phyloP scores from a whole-genome alignment of 202 grass and related monocot species.

The Schoenoplectus triqueter region DNA sequence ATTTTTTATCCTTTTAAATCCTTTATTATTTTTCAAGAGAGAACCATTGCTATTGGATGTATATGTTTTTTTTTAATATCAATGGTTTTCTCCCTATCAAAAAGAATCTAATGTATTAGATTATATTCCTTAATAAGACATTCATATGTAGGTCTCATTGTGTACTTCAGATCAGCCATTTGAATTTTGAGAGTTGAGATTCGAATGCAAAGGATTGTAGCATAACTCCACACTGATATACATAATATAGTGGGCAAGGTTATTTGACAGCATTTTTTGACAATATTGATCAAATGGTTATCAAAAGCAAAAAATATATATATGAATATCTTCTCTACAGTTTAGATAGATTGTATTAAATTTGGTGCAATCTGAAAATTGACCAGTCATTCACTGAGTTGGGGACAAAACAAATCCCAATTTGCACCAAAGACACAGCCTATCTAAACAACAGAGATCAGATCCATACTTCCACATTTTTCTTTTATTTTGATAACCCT shows the following conservation, averaged over 20 bases:
- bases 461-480: not conserved
- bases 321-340: not conserved
- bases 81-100: not conserved
- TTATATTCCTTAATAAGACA: not conserved
- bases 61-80: not conserved
- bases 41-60: not conserved
- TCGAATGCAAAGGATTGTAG: not conserved
- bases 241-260: not conserved
- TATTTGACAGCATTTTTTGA: not conserved
- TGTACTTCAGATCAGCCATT: not conserved
- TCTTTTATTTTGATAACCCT: not conserved
- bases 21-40: not conserved
- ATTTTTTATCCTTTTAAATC: not conserved
- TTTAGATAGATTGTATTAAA: not conserved
- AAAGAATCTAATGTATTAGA: not conserved
- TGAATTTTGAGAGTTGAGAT: not conserved
- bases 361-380: not conserved
- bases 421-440: constrained; percentile 13
- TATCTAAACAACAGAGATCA: not conserved
- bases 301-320: not conserved
- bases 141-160: not conserved
- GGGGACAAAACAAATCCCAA: not conserved
- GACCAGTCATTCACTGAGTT: too few species aligned
- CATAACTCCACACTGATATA: not conserved
- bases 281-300: not conserved